Percentiles rank a stretch among this genome's conserved stretches.
phyloP scores from a whole-genome alignment of 2,329 filamentous ascomycete species.

The Clonostachys sp. region DNA sequence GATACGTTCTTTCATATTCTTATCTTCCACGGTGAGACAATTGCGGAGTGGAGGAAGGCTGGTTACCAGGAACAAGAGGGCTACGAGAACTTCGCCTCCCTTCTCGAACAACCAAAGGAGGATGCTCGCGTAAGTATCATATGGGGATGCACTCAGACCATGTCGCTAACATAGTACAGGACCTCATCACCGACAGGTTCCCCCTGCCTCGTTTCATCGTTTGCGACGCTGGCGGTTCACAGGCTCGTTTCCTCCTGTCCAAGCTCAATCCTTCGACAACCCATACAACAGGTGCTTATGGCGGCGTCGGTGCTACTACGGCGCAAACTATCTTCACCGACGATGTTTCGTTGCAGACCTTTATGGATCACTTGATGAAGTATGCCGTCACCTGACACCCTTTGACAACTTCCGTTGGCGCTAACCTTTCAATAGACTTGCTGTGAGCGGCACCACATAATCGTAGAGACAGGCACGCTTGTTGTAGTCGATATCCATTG shows the following conservation, averaged over 20 bases:
- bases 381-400: slow-evolving; percentile 36
- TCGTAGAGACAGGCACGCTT: too few relatives aligned
- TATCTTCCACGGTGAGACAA: slow-evolving; percentile 97
- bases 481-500: too few relatives aligned
- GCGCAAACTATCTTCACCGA: slow-evolving; percentile 99
- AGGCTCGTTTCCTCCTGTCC: slow-evolving; percentile 92
- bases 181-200: slow-evolving; percentile 95
- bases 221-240: slow-evolving; percentile 95
- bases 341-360: slow-evolving; percentile 95
- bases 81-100: slow-evolving; percentile 88
- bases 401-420: background rate
- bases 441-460: slow-evolving; percentile 60
- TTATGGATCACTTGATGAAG: slow-evolving; percentile 99
- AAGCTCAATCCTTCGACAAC: slow-evolving; percentile 98
- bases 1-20: slow-evolving; percentile 99
- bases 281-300: slow-evolving; percentile 88
- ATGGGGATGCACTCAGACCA: background rate
- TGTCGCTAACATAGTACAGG: slow-evolving; percentile 44
- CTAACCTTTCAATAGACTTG: slow-evolving; percentile 35
- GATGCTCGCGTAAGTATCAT: slow-evolving; percentile 73
- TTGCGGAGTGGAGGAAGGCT: slow-evolving; percentile 96
- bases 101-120: slow-evolving; percentile 92
- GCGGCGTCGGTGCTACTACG: slow-evolving; percentile 76
- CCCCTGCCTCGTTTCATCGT: slow-evolving; percentile 98
- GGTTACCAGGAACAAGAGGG: slow-evolving; percentile 98